These are phyloP conservation scores for Perilla frutescens DNA, from an alignment of 257 asterid genomes.

Conservation along the genomic window DNA sequence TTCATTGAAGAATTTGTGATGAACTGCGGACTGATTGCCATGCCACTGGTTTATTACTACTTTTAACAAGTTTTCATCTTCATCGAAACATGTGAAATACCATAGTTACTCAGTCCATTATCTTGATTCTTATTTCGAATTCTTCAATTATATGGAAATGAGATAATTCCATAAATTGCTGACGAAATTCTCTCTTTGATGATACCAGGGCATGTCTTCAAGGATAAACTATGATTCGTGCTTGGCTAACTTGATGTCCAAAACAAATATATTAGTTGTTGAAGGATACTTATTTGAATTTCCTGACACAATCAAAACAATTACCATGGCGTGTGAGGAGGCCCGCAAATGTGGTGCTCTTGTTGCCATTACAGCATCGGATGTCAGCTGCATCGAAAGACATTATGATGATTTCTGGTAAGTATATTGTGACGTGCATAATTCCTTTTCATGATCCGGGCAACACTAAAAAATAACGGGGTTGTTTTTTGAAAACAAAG, in stretches of 20 bases:
- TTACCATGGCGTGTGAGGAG: constrained; percentile 82
- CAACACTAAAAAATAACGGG: not conserved
- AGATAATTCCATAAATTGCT: constrained; percentile 27
- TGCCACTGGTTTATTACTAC: too few species aligned
- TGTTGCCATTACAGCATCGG: constrained; percentile 96
- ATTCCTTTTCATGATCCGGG: constrained; percentile 2
- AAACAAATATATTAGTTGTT: constrained; percentile 80
- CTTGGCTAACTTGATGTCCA: constrained; percentile 74
- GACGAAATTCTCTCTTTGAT: constrained; percentile 31
- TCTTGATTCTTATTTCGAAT: not conserved
- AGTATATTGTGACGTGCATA: constrained; percentile 16
- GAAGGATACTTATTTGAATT: constrained; percentile 97
- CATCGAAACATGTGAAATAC: not conserved
- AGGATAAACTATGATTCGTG: constrained; percentile 68
- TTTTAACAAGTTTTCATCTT: not conserved
- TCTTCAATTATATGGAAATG: constrained; percentile 17
- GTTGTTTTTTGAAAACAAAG: not conserved
- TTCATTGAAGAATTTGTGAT: too few species aligned
- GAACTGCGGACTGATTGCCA: too few species aligned
- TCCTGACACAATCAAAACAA: constrained; percentile 88
- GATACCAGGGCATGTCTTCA: constrained; percentile 86
- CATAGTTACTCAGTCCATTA: constrained; percentile 12
- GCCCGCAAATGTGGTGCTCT: constrained; percentile 90
- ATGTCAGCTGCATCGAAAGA: constrained; percentile 88
- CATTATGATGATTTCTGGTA: constrained; percentile 97